Evolutionary conservation across 306 rosid species (phyloP).

Genomic region (Citrullus colocynthis): DNA sequence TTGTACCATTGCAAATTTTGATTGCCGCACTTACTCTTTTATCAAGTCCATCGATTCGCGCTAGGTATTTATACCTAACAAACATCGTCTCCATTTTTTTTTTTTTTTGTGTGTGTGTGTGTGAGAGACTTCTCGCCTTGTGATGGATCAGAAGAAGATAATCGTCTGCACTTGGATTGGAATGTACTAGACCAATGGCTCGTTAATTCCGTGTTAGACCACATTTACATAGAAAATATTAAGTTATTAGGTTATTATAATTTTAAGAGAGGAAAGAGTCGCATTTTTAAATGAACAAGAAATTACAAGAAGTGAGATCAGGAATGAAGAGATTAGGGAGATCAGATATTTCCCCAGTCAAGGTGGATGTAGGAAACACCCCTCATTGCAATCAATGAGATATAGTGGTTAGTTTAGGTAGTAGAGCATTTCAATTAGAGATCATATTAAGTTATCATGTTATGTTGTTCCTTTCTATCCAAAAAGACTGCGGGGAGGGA

Average conservation of each 20-base stretch:
- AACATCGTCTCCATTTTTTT: background rate
- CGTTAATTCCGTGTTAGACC: background rate
- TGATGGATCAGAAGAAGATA: background rate
- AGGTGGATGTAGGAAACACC: background rate
- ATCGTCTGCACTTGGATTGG: background rate
- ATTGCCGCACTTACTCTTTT: background rate
- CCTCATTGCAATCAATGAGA: background rate
- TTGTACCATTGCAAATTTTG: background rate
- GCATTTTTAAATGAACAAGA: background rate
- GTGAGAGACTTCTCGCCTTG: too few relatives aligned
- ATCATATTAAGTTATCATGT: background rate
- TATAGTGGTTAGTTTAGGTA: background rate
- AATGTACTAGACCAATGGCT: background rate
- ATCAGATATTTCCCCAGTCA: background rate
- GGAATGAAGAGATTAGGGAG: background rate
- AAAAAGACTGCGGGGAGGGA: background rate
- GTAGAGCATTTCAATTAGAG: background rate
- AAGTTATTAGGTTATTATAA: background rate
- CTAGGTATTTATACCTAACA: background rate
- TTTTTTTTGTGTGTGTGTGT: too few relatives aligned
- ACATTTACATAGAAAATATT: background rate
- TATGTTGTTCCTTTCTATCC: background rate
- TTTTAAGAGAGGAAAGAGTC: background rate
- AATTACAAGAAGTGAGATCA: background rate
- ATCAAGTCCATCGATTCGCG: background rate